These are phyloP conservation scores for Discostella stelligeroides DNA, from an alignment of 108 stramenopile species.

Conservation along the genomic window DNA sequence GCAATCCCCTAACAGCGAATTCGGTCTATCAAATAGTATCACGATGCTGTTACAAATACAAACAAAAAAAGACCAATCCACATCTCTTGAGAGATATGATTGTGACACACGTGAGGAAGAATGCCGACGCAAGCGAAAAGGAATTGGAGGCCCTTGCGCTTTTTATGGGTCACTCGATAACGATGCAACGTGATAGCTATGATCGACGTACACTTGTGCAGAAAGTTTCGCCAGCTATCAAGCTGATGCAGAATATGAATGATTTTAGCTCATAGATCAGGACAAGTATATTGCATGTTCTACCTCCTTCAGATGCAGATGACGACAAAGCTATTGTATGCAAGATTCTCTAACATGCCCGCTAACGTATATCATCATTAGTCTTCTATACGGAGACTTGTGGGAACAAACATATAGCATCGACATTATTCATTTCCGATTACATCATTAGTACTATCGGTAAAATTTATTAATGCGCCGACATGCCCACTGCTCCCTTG, in stretches of 20 bases:
- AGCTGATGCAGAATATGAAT: slow-evolving; percentile 59
- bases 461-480: slow-evolving; percentile 75
- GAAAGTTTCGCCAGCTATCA: slow-evolving; percentile 82
- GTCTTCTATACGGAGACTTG: no score
- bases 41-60: slow-evolving; percentile 73
- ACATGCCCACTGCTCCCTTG: slow-evolving; percentile 98
- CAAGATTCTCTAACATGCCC: no score
- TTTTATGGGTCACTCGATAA: slow-evolving; percentile 86
- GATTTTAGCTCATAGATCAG: background rate
- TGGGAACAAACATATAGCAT: no score
- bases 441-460: no score
- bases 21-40: slow-evolving; percentile 75
- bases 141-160: slow-evolving; percentile 85
- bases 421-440: no score
- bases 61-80: slow-evolving; percentile 82
- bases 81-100: slow-evolving; percentile 85
- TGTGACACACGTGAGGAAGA: slow-evolving; percentile 82
- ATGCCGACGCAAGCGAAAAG: slow-evolving; percentile 78
- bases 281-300: no score
- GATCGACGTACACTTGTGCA: slow-evolving; percentile 78
- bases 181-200: slow-evolving; percentile 86
- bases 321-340: no score
- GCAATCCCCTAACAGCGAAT: slow-evolving; percentile 76
- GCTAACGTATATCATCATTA: no score
- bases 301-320: no score